phyloP scores from a whole-genome alignment of 129 eudicot genomes.

The Cynara cardunculus region DNA sequence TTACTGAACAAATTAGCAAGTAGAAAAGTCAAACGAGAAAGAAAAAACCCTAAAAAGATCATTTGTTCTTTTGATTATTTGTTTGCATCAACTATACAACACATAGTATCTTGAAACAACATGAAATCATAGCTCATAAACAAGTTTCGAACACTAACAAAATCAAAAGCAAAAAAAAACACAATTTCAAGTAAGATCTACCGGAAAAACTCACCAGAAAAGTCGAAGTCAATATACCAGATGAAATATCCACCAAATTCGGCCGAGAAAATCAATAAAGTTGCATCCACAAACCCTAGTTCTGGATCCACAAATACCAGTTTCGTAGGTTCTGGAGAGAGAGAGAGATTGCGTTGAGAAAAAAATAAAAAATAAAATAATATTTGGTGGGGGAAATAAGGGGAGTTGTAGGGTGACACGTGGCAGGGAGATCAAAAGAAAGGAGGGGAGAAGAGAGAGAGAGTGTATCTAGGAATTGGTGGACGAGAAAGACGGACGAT shows the following conservation, averaged over 20 bases:
- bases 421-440: conserved; percentile 55
- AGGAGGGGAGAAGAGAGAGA: conserved; percentile 29
- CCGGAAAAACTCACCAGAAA: conserved; percentile 43
- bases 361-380: not conserved
- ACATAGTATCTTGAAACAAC: not conserved
- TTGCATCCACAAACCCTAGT: conserved; percentile 43
- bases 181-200: conserved; percentile 27
- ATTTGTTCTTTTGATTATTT: not conserved
- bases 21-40: not conserved
- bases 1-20: not conserved
- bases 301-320: conserved; percentile 22
- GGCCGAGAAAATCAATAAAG: not conserved
- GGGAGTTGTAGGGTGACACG: conserved; percentile 47
- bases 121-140: not conserved
- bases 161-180: not conserved
- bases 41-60: not conserved
- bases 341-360: conserved; percentile 8
- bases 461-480: conserved; percentile 46
- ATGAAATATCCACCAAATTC: not conserved
- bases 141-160: not conserved
- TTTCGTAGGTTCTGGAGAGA: conserved; percentile 48
- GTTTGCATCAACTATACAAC: conserved; percentile 13
- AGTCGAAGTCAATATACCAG: conserved; percentile 6
- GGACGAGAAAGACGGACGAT: conserved; percentile 54
- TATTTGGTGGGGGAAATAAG: conserved; percentile 11